A percentile compares a stretch with the other conserved stretches of the same genome.
Evolutionary conservation across 352 stramenopile species (phyloP).

Genomic region (Phytophthora foliorum): DNA sequence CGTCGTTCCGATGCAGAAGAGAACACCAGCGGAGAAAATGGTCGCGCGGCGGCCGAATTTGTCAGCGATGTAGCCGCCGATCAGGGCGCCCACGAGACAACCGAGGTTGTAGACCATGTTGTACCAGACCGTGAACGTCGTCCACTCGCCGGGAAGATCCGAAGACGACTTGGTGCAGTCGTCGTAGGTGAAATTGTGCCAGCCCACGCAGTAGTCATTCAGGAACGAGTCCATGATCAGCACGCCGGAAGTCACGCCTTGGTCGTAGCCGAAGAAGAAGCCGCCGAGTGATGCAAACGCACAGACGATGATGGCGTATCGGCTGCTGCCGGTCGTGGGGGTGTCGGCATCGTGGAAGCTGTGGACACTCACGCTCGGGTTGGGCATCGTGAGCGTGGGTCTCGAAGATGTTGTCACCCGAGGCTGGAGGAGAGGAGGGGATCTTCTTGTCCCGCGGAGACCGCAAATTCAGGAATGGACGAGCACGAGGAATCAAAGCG

Average conservation of each 20-base stretch:
- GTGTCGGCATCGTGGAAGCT: conserved; percentile 28
- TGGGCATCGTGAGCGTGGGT: conserved; percentile 20
- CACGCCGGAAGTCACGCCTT: conserved; percentile 43
- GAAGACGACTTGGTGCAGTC: too few species aligned
- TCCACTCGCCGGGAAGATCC: too few species aligned
- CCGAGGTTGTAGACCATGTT: too few species aligned
- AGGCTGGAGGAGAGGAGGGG: neutral
- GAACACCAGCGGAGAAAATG: conserved; percentile 32
- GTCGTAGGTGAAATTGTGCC: too few species aligned
- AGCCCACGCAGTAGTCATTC: too few species aligned
- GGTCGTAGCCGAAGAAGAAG: conserved; percentile 38
- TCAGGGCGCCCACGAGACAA: too few species aligned
- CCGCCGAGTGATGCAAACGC: too few species aligned
- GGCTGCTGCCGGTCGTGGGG: conserved; percentile 45
- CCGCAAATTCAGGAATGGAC: conserved; percentile 38
- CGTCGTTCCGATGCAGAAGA: conserved; percentile 47
- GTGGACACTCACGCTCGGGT: conserved; percentile 30
- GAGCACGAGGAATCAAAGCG: conserved; percentile 25
- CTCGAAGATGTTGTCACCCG: conserved; percentile 13
- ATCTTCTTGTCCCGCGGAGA: conserved; percentile 13
- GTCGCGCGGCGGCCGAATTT: too few species aligned
- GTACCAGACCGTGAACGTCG: too few species aligned
- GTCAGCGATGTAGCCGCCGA: too few species aligned
- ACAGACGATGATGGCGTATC: too few species aligned
- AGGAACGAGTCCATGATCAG: too few species aligned